Evolutionary conservation across 2,329 filamentous ascomycete species (phyloP).

Genomic region (Golovinomyces cichoracearum): DNA sequence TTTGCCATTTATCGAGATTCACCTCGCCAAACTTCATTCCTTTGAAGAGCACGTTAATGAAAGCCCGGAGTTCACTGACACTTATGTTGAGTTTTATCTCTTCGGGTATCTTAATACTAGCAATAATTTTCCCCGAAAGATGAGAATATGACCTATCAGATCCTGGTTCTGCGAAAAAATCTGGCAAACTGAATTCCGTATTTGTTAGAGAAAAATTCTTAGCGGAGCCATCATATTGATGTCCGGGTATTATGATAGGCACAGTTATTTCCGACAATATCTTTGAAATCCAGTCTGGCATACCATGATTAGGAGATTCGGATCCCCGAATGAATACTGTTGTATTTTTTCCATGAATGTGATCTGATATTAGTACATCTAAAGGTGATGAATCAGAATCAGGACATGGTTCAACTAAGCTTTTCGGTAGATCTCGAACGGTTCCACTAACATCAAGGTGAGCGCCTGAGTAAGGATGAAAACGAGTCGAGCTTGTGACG

Average conservation of each 20-base stretch:
- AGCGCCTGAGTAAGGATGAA: constrained; percentile 43
- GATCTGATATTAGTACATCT: constrained; percentile 54
- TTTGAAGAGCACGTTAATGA: constrained; percentile 58
- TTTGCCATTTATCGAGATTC: constrained; percentile 57
- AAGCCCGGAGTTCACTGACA: constrained; percentile 50
- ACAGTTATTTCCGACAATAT: constrained; percentile 60
- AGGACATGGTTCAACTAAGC: constrained; percentile 49
- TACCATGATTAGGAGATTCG: constrained; percentile 33
- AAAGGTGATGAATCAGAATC: constrained; percentile 55
- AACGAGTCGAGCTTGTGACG: constrained; percentile 35
- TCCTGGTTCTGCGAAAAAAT: constrained; percentile 50
- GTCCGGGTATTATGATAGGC: constrained; percentile 60
- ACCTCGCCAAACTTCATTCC: constrained; percentile 55
- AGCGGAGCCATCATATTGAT: constrained; percentile 57
- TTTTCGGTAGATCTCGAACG: constrained; percentile 46
- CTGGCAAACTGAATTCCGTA: constrained; percentile 64
- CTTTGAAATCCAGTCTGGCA: constrained; percentile 60
- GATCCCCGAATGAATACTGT: constrained; percentile 66
- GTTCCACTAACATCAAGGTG: constrained; percentile 43
- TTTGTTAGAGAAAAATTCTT: constrained; percentile 68
- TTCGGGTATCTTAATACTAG: constrained; percentile 51
- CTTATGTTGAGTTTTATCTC: constrained; percentile 70
- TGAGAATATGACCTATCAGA: constrained; percentile 48
- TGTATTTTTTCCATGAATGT: constrained; percentile 54
- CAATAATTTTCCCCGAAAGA: constrained; percentile 61